Evolutionary conservation across 257 asterid genomes (phyloP).

Genomic region (Solanum dulcamara): DNA sequence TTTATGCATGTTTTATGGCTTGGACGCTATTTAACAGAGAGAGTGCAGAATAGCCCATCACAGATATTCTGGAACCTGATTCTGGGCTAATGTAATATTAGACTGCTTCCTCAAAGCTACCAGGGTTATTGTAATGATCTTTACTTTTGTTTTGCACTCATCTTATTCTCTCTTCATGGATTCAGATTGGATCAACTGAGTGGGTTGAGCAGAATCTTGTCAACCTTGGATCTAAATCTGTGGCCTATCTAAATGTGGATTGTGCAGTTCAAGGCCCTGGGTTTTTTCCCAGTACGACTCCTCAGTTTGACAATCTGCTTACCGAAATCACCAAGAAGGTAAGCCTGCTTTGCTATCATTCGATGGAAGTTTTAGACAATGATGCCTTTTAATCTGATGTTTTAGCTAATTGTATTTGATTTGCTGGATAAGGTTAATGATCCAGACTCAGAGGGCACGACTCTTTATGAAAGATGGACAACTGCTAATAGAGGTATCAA

Average conservation of each 20-base stretch:
- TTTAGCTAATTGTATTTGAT: background rate
- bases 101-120: background rate
- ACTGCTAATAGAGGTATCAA: conserved; percentile 31
- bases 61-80: background rate
- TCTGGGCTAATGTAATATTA: background rate
- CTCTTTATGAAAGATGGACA: conserved; percentile 44
- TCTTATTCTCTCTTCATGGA: conserved; percentile 8
- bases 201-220: conserved; percentile 86
- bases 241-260: conserved; percentile 85
- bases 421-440: conserved; percentile 56
- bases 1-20: background rate
- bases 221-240: conserved; percentile 72
- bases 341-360: background rate
- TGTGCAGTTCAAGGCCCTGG: conserved; percentile 99
- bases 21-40: background rate
- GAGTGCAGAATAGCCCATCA: background rate
- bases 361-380: background rate
- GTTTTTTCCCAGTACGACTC: conserved; percentile 72
- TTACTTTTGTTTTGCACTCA: background rate
- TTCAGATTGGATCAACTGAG: conserved; percentile 89
- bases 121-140: background rate
- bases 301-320: conserved; percentile 88
- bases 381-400: background rate
- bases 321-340: conserved; percentile 73
- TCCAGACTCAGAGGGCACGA: conserved; percentile 50